phyloP scores from a whole-genome alignment of 495 filamentous ascomycete species.

The Aspergillus wentii region DNA sequence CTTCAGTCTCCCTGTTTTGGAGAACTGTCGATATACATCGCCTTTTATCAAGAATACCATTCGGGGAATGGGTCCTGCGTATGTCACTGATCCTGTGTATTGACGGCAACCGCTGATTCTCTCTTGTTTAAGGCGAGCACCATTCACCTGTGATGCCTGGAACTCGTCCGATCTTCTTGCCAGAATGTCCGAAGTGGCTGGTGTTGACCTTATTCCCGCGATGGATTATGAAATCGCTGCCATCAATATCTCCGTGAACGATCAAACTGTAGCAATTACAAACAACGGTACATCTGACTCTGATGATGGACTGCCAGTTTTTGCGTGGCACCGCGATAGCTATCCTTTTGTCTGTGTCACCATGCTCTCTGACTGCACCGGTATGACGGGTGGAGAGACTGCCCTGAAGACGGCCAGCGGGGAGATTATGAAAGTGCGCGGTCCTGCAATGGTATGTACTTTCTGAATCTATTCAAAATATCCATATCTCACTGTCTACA shows the following conservation, averaged over 20 bases:
- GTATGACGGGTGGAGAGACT: conserved; percentile 69
- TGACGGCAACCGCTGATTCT: conserved; percentile 4
- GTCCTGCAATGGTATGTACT: conserved; percentile 53
- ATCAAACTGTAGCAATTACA: conserved; percentile 34
- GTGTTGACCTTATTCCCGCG: conserved; percentile 58
- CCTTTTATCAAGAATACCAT: conserved; percentile 59
- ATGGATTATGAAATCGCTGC: conserved; percentile 69
- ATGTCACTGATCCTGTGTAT: too few relatives aligned
- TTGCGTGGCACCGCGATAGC: conserved; percentile 67
- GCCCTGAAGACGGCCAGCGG: conserved; percentile 54
- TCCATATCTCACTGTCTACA: conserved; percentile 13
- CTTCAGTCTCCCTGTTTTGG: conserved; percentile 52
- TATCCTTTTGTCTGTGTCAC: conserved; percentile 73
- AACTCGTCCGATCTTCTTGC: conserved; percentile 53
- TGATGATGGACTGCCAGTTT: conserved; percentile 40
- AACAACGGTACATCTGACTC: conserved; percentile 26
- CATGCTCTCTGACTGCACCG: conserved; percentile 65
- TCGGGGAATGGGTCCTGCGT: conserved; percentile 61
- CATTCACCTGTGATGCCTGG: conserved; percentile 68
- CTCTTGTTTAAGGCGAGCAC: conserved; percentile 39
- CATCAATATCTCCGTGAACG: conserved; percentile 61
- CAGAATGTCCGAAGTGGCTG: conserved; percentile 62
- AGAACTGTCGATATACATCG: conserved; percentile 57
- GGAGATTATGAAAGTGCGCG: conserved; percentile 59
- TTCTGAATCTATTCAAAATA: background rate